Percentiles rank a stretch among this genome's conserved stretches.
Conservation (phyloP, 192 early-diverging fungal genomes). For the Funneliformis geosporum region DNA sequence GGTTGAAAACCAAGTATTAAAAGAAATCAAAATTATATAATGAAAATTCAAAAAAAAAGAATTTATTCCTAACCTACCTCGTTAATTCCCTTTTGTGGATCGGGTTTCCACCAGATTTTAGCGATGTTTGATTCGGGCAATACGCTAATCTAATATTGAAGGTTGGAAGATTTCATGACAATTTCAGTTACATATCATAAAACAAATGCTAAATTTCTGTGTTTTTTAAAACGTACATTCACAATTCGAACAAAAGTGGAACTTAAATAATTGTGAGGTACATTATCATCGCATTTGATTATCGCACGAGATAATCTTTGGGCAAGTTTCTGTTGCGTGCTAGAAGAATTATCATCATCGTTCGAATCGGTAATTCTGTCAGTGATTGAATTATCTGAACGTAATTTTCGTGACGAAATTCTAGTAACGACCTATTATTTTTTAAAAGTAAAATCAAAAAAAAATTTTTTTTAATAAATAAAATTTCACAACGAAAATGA, state of each 20-base stretch:
- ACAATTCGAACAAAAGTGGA: slow-evolving; percentile 9
- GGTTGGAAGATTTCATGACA: no score
- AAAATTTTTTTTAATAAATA: not conserved
- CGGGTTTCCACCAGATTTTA: slow-evolving; percentile 17
- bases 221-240: not conserved
- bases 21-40: not conserved
- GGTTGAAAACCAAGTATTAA: not conserved
- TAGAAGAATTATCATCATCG: not conserved
- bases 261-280: slow-evolving; percentile 13
- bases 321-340: not conserved
- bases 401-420: not conserved
- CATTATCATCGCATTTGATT: slow-evolving; percentile 1
- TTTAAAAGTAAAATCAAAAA: not conserved
- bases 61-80: not conserved
- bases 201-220: not conserved
- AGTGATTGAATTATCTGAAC: not conserved
- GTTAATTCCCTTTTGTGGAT: slow-evolving; percentile 9
- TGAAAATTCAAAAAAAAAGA: not conserved
- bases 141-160: not conserved
- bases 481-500: not conserved
- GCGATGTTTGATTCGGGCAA: not conserved
- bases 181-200: not conserved
- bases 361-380: not conserved
- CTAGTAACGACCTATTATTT: not conserved
- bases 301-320: slow-evolving; percentile 9